These are phyloP conservation scores for Calonectria ilicicola DNA, from an alignment of 2,329 filamentous ascomycete species.

Conservation along the genomic window DNA sequence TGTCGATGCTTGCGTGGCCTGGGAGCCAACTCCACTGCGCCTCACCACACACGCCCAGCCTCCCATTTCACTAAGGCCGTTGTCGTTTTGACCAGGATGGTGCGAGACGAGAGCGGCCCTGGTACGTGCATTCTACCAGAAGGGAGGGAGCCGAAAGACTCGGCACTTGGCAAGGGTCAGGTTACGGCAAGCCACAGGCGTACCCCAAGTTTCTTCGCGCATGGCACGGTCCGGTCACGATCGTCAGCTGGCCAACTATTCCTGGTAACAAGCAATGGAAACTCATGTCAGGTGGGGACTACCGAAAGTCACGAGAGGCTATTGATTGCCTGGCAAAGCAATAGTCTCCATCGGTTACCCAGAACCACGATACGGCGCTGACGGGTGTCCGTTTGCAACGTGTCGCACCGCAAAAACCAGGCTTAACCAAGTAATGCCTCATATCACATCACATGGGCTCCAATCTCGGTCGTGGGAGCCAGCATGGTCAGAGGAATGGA, in stretches of 20 bases:
- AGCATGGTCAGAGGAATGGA: conserved; percentile 32
- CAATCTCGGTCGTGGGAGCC: conserved; percentile 32
- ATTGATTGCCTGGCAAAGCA: conserved; percentile 4
- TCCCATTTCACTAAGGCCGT: conserved; percentile 7
- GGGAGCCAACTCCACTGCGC: conserved; percentile 2
- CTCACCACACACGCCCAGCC: conserved; percentile 11
- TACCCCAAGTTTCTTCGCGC: conserved; percentile 14
- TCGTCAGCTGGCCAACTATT: conserved; percentile 24
- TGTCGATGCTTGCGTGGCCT: conserved; percentile 19
- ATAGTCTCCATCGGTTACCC: neutral
- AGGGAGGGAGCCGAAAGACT: neutral
- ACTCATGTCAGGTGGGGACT: conserved; percentile 19
- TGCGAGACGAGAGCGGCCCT: neutral
- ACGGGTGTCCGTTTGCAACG: conserved; percentile 14
- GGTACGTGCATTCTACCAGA: neutral
- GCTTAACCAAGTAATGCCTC: conserved; percentile 18
- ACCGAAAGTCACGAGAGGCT: neutral
- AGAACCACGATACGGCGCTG: conserved; percentile 8
- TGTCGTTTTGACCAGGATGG: neutral
- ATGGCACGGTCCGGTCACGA: conserved; percentile 23
- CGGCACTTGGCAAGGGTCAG: conserved; percentile 27
- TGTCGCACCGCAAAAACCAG: conserved; percentile 11
- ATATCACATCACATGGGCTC: conserved; percentile 25
- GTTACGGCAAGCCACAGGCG: conserved; percentile 24
- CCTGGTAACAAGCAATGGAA: neutral